These are phyloP conservation scores for Cicer judaicum DNA, from an alignment of 306 rosid genomes.

Conservation along the genomic window DNA sequence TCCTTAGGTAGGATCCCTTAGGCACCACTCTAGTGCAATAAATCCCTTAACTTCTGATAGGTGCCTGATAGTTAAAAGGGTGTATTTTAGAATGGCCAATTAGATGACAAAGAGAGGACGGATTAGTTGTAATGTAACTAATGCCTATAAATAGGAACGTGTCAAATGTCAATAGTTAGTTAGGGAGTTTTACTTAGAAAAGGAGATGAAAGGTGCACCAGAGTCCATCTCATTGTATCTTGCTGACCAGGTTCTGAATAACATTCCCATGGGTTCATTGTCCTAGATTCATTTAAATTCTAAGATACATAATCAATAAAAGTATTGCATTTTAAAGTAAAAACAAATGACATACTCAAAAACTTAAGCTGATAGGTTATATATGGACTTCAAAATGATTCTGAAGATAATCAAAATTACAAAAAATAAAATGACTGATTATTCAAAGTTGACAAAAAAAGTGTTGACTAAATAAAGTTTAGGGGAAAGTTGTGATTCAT, in stretches of 20 bases:
- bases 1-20: not conserved
- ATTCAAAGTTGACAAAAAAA: not conserved
- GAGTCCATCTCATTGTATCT: too few species aligned
- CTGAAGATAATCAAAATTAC: too few species aligned
- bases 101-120: too few species aligned
- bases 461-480: not conserved
- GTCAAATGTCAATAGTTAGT: too few species aligned
- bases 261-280: not conserved
- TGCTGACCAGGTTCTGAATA: not conserved
- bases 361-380: not conserved
- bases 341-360: not conserved
- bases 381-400: not conserved
- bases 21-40: not conserved
- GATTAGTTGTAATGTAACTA: too few species aligned
- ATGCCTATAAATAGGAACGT: too few species aligned
- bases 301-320: not conserved
- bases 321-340: not conserved
- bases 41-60: not conserved
- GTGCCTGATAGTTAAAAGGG: too few species aligned
- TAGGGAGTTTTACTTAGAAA: too few species aligned
- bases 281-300: not conserved
- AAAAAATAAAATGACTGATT: not conserved
- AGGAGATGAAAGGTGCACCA: too few species aligned
- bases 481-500: not conserved
- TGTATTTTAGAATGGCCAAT: too few species aligned